These are phyloP conservation scores for Pseudogymnoascus sp. DNA, from an alignment of 2,329 filamentous ascomycete genomes.

Conservation along the genomic window DNA sequence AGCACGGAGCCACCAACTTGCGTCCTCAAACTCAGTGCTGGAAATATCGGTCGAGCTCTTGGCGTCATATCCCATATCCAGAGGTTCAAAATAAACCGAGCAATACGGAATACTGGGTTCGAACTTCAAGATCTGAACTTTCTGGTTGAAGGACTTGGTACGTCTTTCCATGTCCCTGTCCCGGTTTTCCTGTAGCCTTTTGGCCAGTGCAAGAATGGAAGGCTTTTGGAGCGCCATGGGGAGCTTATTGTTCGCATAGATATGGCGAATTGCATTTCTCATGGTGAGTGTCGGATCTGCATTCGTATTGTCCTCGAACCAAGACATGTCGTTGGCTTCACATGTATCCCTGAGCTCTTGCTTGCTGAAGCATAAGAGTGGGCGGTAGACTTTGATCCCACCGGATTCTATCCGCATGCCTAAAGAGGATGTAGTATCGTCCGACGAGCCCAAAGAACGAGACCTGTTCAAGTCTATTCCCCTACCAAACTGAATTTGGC, in stretches of 20 bases:
- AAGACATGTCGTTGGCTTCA: constrained; percentile 54
- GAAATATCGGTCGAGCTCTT: constrained; percentile 13
- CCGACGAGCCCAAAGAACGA: background rate
- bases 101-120: constrained; percentile 29
- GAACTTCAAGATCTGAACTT: constrained; percentile 28
- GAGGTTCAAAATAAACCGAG: background rate
- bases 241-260: constrained; percentile 51
- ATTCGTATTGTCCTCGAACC: constrained; percentile 85
- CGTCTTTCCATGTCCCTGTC: constrained; percentile 44
- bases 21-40: background rate
- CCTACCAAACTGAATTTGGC: background rate
- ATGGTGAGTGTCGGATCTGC: constrained; percentile 64
- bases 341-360: constrained; percentile 68
- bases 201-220: constrained; percentile 53
- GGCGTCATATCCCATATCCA: background rate
- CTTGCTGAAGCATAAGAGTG: constrained; percentile 65
- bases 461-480: background rate
- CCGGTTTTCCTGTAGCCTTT: constrained; percentile 40
- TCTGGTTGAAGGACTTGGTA: constrained; percentile 43
- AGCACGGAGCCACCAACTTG: constrained; percentile 12
- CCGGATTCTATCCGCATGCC: constrained; percentile 49
- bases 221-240: constrained; percentile 62
- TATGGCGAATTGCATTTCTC: constrained; percentile 70
- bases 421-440: background rate
- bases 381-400: constrained; percentile 60